Evolutionary conservation across 768 basidiomycete species (phyloP), one percentile per base, ranked within the genome.

Genomic region (Phylloporus arenicola): DNA sequence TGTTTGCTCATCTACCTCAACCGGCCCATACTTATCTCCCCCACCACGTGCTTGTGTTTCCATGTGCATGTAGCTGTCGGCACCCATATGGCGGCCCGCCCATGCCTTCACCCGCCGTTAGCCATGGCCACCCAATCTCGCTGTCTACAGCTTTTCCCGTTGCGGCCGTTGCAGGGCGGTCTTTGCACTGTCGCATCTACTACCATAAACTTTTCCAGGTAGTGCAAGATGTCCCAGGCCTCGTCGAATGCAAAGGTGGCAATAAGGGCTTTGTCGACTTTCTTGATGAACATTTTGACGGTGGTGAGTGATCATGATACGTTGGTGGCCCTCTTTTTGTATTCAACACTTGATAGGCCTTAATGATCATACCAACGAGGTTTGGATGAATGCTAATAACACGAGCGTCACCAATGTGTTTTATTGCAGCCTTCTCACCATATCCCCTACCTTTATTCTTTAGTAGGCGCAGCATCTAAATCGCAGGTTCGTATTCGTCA

Each of bases 331-430:
- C n/a, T n/a, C n/a, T n/a, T n/a, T n/a, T n/a, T 24, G 0, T 17
- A 47, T 31, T 50, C 55, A 48, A 53, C 27, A 55, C 50, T 30
- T 37, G 33, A 68, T 72, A 64, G 88, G 84, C 0, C 86, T 89
- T 56, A 91, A 91, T 58, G 82, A 87, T 54, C 88, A 90, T 55
- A 83, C 82, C 1, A 92, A 91, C 56, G 89, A 91, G 75, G 85
- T 50, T 13, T 2, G 9, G 9, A 7, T 34, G 25, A 8, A 29
- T 14, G 22, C 17, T 22, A 6, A 41, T 4, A 24, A 1, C 43
- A n/a, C 6, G 13, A 7, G 5, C 16, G 14, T 27, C 45, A 27
- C 50, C 64, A 34, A 65, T 12, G 6, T n/a, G 22, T 14, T 25
- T 20, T 35, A 39, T 24, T 10, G 20, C 50, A 88, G 84, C 88